These are phyloP conservation scores for Priceomyces haplophilus DNA, from an alignment of 805 yeast genomes.

Conservation along the genomic window DNA sequence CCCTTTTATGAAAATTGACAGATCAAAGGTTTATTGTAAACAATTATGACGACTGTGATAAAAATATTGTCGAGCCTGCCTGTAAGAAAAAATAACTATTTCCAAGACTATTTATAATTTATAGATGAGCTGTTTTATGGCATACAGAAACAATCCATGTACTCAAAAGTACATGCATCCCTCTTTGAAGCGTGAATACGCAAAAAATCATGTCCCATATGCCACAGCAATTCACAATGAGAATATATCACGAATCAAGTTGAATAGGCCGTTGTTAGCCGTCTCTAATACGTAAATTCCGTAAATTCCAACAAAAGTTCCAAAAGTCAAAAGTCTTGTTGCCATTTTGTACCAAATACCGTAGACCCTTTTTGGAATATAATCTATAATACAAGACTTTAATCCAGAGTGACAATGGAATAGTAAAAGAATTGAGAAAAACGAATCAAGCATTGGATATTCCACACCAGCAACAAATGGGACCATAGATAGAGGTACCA, in stretches of 20 bases:
- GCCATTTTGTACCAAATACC: conserved; percentile 74
- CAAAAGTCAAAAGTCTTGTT: conserved; percentile 63
- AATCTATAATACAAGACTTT: conserved; percentile 88
- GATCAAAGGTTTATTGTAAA: background rate
- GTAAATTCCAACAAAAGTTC: conserved; percentile 65
- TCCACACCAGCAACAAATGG: conserved; percentile 78
- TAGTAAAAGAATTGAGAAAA: conserved; percentile 61
- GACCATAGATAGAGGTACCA: conserved; percentile 72
- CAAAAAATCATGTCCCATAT: background rate
- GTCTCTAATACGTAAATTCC: conserved; percentile 85
- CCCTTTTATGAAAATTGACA: no score
- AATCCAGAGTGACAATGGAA: conserved; percentile 85
- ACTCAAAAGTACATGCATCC: background rate
- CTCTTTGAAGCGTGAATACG: background rate
- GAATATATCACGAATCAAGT: conserved; percentile 54
- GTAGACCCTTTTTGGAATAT: conserved; percentile 82
- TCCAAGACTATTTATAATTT: background rate
- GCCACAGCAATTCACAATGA: background rate
- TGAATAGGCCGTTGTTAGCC: conserved; percentile 73
- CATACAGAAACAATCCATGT: background rate
- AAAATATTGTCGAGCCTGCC: no score
- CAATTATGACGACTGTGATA: no score
- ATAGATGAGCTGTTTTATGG: background rate
- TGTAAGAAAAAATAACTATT: no score
- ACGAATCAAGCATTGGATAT: conserved; percentile 68